These are phyloP conservation scores for Penicillium flavigenum DNA, from an alignment of 495 filamentous ascomycete genomes.

Conservation along the genomic window DNA sequence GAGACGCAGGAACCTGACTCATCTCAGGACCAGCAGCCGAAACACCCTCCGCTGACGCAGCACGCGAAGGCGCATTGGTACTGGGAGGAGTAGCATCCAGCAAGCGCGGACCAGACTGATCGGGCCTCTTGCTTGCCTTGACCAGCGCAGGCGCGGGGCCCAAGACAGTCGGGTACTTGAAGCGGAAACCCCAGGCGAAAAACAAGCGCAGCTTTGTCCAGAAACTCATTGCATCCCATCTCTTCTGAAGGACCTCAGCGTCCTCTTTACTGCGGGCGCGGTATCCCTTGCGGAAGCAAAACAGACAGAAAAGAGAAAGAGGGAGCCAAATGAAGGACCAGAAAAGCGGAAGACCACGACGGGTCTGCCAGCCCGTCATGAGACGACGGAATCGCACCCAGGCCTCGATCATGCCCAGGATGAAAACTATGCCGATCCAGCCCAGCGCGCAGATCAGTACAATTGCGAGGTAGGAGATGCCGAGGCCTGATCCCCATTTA, in stretches of 20 bases:
- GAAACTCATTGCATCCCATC: slow-evolving; percentile 44
- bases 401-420: slow-evolving; percentile 50
- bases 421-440: slow-evolving; percentile 43
- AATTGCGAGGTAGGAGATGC: slow-evolving; percentile 33
- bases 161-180: slow-evolving; percentile 44
- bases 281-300: slow-evolving; percentile 40
- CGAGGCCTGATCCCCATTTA: slow-evolving; percentile 18
- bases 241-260: slow-evolving; percentile 37
- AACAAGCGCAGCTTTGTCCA: slow-evolving; percentile 45
- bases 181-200: slow-evolving; percentile 52
- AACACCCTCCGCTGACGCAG: not conserved
- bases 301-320: slow-evolving; percentile 41
- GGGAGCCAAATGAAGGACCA: slow-evolving; percentile 42
- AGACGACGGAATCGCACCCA: slow-evolving; percentile 53
- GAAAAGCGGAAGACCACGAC: slow-evolving; percentile 48
- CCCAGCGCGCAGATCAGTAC: slow-evolving; percentile 41
- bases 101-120: slow-evolving; percentile 22
- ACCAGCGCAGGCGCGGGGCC: slow-evolving; percentile 34
- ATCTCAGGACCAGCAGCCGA: slow-evolving; percentile 12
- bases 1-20: not conserved
- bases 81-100: slow-evolving; percentile 15
- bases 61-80: not conserved
- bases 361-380: slow-evolving; percentile 49
- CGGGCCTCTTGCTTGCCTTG: slow-evolving; percentile 28
- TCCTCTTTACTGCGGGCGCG: slow-evolving; percentile 42